A percentile compares a stretch with the other conserved stretches of the same genome.
Conservation (phyloP, 1,284 basidiomycete species). For the Thecaphora thlaspeos region DNA sequence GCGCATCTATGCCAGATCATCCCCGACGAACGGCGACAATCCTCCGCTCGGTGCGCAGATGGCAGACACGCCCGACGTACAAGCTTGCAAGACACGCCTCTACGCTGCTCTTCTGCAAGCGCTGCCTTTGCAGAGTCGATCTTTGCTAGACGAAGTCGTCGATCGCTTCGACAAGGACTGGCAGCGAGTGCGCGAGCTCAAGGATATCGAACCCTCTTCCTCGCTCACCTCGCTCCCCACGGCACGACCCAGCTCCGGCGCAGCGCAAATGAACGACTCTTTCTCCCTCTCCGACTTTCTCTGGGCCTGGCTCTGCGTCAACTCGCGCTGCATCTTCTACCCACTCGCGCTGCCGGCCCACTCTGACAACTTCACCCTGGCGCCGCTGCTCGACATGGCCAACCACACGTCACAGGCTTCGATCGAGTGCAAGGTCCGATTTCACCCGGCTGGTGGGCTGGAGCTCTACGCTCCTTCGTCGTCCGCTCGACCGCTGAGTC, state of each 20-base stretch:
- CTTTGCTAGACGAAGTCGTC: constrained; percentile 11
- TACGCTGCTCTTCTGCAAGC: constrained; percentile 14
- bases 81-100: constrained; percentile 6
- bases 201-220: constrained; percentile 5
- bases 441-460: constrained; percentile 22
- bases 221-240: constrained; percentile 11
- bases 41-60: neutral
- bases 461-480: constrained; percentile 31
- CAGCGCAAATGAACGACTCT: constrained; percentile 1
- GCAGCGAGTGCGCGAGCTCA: constrained; percentile 8
- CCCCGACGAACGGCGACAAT: neutral
- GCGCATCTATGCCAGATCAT: constrained; percentile 8
- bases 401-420: constrained; percentile 43
- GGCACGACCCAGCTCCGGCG: constrained; percentile 4
- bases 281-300: constrained; percentile 8
- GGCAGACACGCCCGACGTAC: neutral
- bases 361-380: constrained; percentile 51
- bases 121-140: constrained; percentile 18
- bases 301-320: constrained; percentile 52
- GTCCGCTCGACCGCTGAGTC: neutral
- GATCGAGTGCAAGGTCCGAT: constrained; percentile 41
- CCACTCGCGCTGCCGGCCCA: constrained; percentile 39
- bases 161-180: constrained; percentile 39
- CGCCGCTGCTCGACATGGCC: constrained; percentile 55
- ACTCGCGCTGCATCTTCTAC: constrained; percentile 49